Base-by-base conservation (phyloP, 768 basidiomycete genomes). In the Podaxis rugospora region DNA sequence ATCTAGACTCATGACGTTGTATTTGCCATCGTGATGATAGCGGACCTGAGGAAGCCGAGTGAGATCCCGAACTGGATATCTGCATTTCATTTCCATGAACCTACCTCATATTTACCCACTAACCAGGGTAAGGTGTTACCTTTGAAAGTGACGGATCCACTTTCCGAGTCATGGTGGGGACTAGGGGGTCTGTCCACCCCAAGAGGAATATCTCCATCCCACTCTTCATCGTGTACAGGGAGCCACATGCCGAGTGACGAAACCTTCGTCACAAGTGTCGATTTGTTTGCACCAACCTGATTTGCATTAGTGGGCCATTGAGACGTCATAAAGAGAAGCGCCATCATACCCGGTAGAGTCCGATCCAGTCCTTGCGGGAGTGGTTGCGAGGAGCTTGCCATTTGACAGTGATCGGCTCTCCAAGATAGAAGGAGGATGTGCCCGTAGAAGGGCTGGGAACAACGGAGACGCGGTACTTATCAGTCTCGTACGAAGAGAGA, bases 11-110 rank as follows among this genome's bases (percentile, higher is more conserved):
- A 98, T 90, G 59, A 98, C 97, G 72, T 95, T 97, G 74, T 99
- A 92, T 72, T 95, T 98, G 51, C 94, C 95, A 71, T 97, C 93
- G 68, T 98, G 95, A 68, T 99, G 97, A 70, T 95, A 95, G 2
- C 93, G 87, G 62, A 90, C 78, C 90, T 91, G 63, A 27, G 52
- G 49, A 25, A 25, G 18, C 2, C 28, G 40, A 11, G 57, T 63
- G 53, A 64, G 40, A 51, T 51, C 21, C 52, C 35, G 44, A 55
- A 46, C 6, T 18, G 11, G 51, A 6, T 36, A 39, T 51, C 28
- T 40, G 49, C 51, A 56, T 44, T 37, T 49, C 27, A 51, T 61
- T n/a, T 40, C 32, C 27, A 23, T 52, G 46, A 13, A 66, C 72
- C 75, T 66, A 93, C 86, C 80, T 99, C 97, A 70, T 98, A 99